phyloP scores from a whole-genome alignment of 495 filamentous ascomycete genomes.

The Staphylotrichum longicolle region DNA sequence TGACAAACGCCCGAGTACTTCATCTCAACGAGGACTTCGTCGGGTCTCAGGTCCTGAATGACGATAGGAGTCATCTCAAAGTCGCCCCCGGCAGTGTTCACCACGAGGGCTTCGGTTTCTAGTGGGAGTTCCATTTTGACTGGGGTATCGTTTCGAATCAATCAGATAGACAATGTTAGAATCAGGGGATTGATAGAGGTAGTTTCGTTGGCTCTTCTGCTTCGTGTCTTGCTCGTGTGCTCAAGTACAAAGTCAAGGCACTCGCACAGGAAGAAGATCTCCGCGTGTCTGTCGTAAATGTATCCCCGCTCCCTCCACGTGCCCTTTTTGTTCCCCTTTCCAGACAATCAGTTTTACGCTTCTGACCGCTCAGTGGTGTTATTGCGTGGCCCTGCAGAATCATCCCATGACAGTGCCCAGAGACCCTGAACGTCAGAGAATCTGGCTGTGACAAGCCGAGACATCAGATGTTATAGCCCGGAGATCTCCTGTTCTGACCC shows the following conservation, averaged over 20 bases:
- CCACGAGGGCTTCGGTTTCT: conserved; percentile 28
- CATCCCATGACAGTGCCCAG: neutral
- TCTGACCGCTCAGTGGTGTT: neutral
- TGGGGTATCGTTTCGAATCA: too few species aligned
- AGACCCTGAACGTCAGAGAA: neutral
- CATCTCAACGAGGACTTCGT: conserved; percentile 44
- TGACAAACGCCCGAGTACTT: conserved; percentile 44
- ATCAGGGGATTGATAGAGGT: too few species aligned
- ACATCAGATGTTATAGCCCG: neutral
- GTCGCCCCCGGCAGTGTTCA: conserved; percentile 12
- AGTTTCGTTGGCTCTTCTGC: too few species aligned
- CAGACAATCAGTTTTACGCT: neutral
- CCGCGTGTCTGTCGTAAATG: too few species aligned
- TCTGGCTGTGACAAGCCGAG: neutral
- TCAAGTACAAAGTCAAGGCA: too few species aligned
- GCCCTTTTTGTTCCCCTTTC: too few species aligned
- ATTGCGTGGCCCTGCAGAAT: neutral
- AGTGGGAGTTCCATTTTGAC: conserved; percentile 16
- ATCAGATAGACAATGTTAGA: too few species aligned
- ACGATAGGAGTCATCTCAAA: conserved; percentile 32
- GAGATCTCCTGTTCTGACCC: neutral
- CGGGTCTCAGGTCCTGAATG: conserved; percentile 30
- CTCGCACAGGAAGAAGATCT: too few species aligned
- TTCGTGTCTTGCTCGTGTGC: too few species aligned
- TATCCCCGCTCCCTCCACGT: too few species aligned